phyloP scores from a whole-genome alignment of 106 monocot genomes.

The Vanilla planifolia region DNA sequence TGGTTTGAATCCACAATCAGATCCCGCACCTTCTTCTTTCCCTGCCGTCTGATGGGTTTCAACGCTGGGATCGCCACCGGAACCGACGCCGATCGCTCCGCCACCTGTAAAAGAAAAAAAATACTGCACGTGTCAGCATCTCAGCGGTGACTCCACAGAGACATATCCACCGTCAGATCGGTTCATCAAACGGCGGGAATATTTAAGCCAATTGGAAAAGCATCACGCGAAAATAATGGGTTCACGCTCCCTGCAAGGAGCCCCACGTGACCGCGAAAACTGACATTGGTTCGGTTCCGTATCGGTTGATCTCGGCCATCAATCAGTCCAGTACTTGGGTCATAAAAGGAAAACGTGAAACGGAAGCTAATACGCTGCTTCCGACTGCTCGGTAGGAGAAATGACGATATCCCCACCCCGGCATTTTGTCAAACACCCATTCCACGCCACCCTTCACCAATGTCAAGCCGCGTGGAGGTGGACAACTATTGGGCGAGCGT shows the following conservation, averaged over 20 bases:
- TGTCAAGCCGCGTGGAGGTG: no score
- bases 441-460: no score
- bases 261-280: neutral
- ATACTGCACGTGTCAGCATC: constrained; percentile 1
- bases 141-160: no score
- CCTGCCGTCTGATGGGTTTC: constrained; percentile 6
- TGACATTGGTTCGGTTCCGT: neutral
- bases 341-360: no score
- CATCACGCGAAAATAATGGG: neutral
- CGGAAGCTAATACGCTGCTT: no score
- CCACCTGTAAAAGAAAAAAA: neutral
- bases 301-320: neutral
- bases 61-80: neutral
- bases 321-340: no score
- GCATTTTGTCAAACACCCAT: no score
- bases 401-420: no score
- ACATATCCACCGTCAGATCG: neutral
- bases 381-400: no score
- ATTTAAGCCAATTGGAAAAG: neutral
- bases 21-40: constrained; percentile 1
- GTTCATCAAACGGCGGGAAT: neutral
- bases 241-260: neutral
- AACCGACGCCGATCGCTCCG: neutral
- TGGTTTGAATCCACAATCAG: neutral
- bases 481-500: neutral